Percentiles rank a stretch among this genome's conserved stretches.
phyloP scores from a whole-genome alignment of 345 rosid species.

The Rhodamnia rubescens region DNA sequence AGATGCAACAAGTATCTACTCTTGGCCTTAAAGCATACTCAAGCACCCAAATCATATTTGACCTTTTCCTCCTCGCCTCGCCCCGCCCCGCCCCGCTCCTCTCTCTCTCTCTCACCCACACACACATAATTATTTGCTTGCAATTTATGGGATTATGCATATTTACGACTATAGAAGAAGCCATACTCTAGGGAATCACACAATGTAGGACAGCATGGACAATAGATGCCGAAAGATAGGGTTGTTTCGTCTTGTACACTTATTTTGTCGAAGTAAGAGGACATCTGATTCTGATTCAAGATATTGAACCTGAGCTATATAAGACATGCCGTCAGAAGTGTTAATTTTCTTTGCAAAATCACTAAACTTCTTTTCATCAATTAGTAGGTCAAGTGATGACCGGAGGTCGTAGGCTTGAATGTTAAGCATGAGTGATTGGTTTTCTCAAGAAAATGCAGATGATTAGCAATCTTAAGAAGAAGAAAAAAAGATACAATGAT shows the following conservation, averaged over 20 bases:
- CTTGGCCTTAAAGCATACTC: background rate
- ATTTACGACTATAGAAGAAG: background rate
- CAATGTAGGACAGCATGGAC: background rate
- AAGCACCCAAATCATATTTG: background rate
- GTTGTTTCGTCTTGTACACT: background rate
- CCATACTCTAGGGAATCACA: background rate
- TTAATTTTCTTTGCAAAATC: background rate
- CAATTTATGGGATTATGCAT: background rate
- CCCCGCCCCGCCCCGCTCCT: background rate
- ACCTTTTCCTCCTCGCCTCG: background rate
- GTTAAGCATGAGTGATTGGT: background rate
- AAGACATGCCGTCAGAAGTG: background rate
- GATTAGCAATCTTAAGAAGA: background rate
- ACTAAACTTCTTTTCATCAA: background rate
- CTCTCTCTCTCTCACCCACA: background rate
- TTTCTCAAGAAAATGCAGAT: background rate
- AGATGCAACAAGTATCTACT: background rate
- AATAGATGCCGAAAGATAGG: background rate
- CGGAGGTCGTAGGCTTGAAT: background rate
- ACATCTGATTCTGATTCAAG: background rate
- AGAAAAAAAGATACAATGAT: background rate
- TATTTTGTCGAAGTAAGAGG: background rate
- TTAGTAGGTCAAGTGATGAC: background rate
- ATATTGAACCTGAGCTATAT: background rate
- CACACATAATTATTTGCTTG: background rate